Conservation (phyloP, 495 filamentous ascomycete species). For the Durotheca rogersii region DNA sequence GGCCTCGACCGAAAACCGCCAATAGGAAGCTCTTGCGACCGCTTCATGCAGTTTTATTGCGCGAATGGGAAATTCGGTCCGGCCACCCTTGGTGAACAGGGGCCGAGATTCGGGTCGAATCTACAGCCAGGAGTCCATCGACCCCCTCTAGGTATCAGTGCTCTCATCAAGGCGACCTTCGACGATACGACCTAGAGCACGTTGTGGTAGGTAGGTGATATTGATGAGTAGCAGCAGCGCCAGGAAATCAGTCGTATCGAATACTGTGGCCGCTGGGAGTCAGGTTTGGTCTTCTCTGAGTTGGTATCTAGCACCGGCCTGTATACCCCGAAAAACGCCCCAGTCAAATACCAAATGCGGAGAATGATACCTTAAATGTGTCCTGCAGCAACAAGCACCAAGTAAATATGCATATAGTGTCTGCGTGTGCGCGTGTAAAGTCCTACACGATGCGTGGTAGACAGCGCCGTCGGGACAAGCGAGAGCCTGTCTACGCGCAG, state of each 20-base stretch:
- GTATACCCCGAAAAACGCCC: background rate
- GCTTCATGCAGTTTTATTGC: conserved; percentile 20
- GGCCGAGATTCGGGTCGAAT: conserved; percentile 26
- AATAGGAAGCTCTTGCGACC: conserved; percentile 29
- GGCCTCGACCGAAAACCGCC: conserved; percentile 12
- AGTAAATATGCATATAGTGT: background rate
- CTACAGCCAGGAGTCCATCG: conserved; percentile 18
- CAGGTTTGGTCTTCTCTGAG: conserved; percentile 4
- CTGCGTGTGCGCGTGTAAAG: too few relatives aligned
- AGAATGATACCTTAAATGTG: background rate
- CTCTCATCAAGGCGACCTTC: conserved; percentile 2
- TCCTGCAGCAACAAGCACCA: background rate
- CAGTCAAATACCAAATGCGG: background rate
- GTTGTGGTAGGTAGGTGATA: too few relatives aligned
- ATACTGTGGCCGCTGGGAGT: background rate
- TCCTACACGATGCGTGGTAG: conserved; percentile 12
- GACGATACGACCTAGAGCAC: too few relatives aligned
- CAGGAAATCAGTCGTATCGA: too few relatives aligned
- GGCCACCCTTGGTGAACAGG: conserved; percentile 17
- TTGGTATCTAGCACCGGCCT: background rate
- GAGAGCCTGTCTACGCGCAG: conserved; percentile 8
- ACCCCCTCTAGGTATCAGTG: too few relatives aligned
- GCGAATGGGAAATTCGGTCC: conserved; percentile 31
- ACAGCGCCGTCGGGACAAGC: conserved; percentile 12
- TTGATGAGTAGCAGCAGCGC: too few relatives aligned